Percentiles rank a stretch among this genome's conserved stretches.
phyloP scores from a whole-genome alignment of 768 basidiomycete genomes.

The Termitomyces eurrhizus region DNA sequence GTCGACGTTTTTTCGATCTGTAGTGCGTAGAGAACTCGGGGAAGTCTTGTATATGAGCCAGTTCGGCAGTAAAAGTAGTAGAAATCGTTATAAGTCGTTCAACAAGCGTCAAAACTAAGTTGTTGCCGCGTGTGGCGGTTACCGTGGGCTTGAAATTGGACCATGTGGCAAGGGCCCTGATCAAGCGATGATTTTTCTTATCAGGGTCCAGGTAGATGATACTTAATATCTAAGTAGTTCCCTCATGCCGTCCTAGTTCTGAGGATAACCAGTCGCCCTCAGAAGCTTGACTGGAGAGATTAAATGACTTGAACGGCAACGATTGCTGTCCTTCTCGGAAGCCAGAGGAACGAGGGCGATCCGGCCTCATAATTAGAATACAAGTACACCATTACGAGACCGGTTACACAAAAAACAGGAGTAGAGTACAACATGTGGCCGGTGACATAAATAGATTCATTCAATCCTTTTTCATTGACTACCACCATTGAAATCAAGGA shows the following conservation, averaged over 20 bases:
- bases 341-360: no score
- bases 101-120: slow-evolving; percentile 8
- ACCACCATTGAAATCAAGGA: no score
- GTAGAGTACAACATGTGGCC: no score
- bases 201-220: neutral
- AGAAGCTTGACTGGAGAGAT: neutral
- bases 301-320: neutral
- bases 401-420: no score
- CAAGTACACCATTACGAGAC: no score
- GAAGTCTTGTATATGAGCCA: slow-evolving; percentile 18
- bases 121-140: slow-evolving; percentile 4
- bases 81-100: slow-evolving; percentile 11
- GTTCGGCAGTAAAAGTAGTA: slow-evolving; percentile 4
- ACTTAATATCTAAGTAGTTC: neutral
- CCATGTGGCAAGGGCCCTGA: neutral
- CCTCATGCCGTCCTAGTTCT: neutral
- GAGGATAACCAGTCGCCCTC: neutral
- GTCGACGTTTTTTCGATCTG: slow-evolving; percentile 4
- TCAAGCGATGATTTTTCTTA: neutral
- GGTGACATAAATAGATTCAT: no score
- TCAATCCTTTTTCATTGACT: neutral
- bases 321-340: no score
- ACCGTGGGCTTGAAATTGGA: neutral
- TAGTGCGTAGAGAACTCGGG: slow-evolving; percentile 6
- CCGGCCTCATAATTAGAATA: no score